Evolutionary conservation across 148 eudicot species (phyloP), one percentile per base, ranked within the genome.

Genomic region (Hydrangea macrophylla): DNA sequence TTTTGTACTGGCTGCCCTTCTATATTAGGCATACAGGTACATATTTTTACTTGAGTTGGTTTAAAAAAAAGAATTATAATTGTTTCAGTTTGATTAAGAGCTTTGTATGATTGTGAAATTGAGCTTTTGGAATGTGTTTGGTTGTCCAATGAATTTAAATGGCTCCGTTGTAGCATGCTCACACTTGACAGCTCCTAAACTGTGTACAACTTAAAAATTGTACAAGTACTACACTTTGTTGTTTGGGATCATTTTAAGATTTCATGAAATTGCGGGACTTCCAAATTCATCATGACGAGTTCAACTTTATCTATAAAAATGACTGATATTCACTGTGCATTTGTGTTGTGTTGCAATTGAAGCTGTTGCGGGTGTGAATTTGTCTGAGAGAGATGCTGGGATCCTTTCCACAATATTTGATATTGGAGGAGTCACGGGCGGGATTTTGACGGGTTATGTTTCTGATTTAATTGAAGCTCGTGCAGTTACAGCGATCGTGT

Each of bases 1-100:
- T 94, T 81, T 78, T 94, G 33, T 94, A 94, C 70, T 94, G 98
- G 98, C 58, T 94, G 76, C 99, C 99, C 32, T 94, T 94, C 76
- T 94, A 94, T 77, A 82, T 90, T 26, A 86, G 88, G 73, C 87
- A 92, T 75, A 90, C 98, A 73, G 98, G 98, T 92, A 85, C 26
- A 26, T 20, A 55, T 40, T 42, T 60, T 9, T 54, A 15, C 32
- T 39, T 25, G 7, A 7, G 33, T 11, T 36, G 35, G 26, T 56
- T n/a, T 25, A 55, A 26, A 56, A 26, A 22, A 36, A 55, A 24
- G 37, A 55, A 37, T 26, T 9, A 28, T 55, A 31, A 37, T 13
- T 18, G 39, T 37, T 1, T 23, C 9, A 12, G 3, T 36, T 35
- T 3, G 50, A n/a, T 36, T 54, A 15, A 54, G 20, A 20, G 6